Evolutionary conservation across 129 eudicot species (phyloP).

Genomic region (Solidago caesia): DNA sequence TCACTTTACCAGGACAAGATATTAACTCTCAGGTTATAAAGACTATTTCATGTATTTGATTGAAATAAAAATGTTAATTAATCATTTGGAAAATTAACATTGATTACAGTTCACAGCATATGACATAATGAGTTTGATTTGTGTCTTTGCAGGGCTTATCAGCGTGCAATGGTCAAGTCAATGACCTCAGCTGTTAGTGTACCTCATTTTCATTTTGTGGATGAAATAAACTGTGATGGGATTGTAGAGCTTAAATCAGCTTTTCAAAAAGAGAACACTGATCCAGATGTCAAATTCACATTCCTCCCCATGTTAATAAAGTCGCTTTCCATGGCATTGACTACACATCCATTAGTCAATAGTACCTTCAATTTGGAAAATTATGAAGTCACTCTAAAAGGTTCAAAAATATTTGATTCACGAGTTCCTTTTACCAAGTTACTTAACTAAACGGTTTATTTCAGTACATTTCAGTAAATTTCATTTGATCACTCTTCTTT

Average conservation of each 20-base stretch:
- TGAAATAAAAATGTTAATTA: background rate
- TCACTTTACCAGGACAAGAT: slow-evolving; percentile 60
- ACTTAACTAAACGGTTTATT: background rate
- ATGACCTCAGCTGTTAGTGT: slow-evolving; percentile 84
- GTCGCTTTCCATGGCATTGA: slow-evolving; percentile 84
- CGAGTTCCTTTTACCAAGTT: background rate
- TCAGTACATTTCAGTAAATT: background rate
- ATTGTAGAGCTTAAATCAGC: slow-evolving; percentile 71
- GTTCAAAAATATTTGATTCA: slow-evolving; percentile 30
- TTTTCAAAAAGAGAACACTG: slow-evolving; percentile 64
- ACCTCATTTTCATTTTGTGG: slow-evolving; percentile 95
- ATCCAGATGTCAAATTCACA: slow-evolving; percentile 78
- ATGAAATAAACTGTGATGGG: slow-evolving; percentile 73
- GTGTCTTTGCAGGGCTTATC: slow-evolving; percentile 71
- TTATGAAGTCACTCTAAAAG: slow-evolving; percentile 77
- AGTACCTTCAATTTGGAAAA: slow-evolving; percentile 72
- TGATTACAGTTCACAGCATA: background rate
- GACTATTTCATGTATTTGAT: slow-evolving; percentile 2
- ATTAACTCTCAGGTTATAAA: slow-evolving; percentile 57
- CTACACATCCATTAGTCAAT: slow-evolving; percentile 71
- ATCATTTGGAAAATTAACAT: background rate
- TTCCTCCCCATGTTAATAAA: slow-evolving; percentile 82
- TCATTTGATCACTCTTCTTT: slow-evolving; percentile 22
- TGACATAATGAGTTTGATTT: slow-evolving; percentile 8
- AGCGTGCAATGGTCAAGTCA: slow-evolving; percentile 97